phyloP scores from a whole-genome alignment of 2,329 filamentous ascomycete species.

The Sporothrix globosa region DNA sequence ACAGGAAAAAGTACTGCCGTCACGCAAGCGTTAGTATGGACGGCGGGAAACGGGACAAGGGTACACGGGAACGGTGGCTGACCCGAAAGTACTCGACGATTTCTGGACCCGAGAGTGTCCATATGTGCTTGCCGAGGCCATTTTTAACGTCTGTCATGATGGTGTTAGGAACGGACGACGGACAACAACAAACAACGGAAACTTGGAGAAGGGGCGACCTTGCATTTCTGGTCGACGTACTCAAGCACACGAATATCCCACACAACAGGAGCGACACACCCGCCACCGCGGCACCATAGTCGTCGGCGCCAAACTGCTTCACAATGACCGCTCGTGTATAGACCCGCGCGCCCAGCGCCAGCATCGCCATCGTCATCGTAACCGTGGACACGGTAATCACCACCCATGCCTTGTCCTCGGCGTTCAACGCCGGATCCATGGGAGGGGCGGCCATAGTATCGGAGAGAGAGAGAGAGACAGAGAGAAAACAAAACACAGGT shows the following conservation, averaged over 20 bases:
- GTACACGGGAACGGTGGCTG: not conserved
- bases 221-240: too few relatives aligned
- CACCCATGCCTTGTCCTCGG: conserved; percentile 4
- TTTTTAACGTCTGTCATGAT: conserved; percentile 18
- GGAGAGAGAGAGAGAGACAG: too few relatives aligned
- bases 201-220: too few relatives aligned
- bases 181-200: too few relatives aligned
- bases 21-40: too few relatives aligned
- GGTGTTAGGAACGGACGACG: not conserved
- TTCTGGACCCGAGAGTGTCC: conserved; percentile 3
- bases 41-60: not conserved
- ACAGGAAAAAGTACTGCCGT: conserved; percentile 23
- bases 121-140: conserved; percentile 23
- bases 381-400: not conserved
- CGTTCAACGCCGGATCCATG: not conserved
- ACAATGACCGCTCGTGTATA: not conserved
- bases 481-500: not conserved
- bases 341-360: not conserved
- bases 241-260: conserved; percentile 11
- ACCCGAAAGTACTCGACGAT: not conserved
- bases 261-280: not conserved
- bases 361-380: conserved; percentile 2
- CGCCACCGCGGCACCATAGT: conserved; percentile 2
- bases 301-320: conserved; percentile 16
- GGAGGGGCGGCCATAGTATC: not conserved